A percentile compares a stretch with the other conserved stretches of the same genome.
These are phyloP conservation scores for Picea glauca DNA, from an alignment of 75 land plant species.

Conservation along the genomic window DNA sequence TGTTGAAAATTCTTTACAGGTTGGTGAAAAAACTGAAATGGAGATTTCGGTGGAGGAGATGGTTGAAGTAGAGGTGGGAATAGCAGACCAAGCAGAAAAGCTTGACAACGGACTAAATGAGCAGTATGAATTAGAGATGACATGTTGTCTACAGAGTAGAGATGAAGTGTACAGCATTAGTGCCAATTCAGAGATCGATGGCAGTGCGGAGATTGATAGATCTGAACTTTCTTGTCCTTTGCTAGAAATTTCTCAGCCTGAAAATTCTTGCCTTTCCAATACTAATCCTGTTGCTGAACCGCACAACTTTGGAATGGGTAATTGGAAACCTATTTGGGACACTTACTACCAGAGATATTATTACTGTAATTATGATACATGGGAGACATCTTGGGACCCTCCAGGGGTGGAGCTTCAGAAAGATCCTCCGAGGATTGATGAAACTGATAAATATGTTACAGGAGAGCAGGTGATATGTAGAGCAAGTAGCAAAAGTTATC, in stretches of 20 bases:
- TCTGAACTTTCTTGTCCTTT: neutral
- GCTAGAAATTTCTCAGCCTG: neutral
- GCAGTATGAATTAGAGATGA: neutral
- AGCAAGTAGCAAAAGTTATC: neutral
- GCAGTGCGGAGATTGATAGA: slow-evolving; percentile 4
- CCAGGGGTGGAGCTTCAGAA: slow-evolving; percentile 37
- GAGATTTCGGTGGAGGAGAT: neutral
- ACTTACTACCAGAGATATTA: slow-evolving; percentile 53
- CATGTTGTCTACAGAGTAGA: slow-evolving; percentile 2
- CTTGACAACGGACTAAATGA: neutral
- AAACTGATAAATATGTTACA: neutral
- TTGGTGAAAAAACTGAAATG: neutral
- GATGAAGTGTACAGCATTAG: slow-evolving; percentile 1
- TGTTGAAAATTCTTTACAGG: neutral
- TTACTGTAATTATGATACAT: slow-evolving; percentile 55
- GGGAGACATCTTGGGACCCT: slow-evolving; percentile 70
- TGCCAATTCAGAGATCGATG: slow-evolving; percentile 11
- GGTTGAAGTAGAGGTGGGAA: slow-evolving; percentile 17
- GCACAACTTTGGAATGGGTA: slow-evolving; percentile 12
- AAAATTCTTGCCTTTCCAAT: neutral
- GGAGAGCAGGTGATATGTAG: neutral
- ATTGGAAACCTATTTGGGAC: slow-evolving; percentile 86
- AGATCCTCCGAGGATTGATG: neutral
- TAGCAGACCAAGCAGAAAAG: slow-evolving; percentile 15
- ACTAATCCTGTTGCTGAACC: neutral